Percentiles rank a stretch among this genome's conserved stretches.
Conservation (phyloP, 345 rosid genomes). For the Eucalyptus dawsonii region DNA sequence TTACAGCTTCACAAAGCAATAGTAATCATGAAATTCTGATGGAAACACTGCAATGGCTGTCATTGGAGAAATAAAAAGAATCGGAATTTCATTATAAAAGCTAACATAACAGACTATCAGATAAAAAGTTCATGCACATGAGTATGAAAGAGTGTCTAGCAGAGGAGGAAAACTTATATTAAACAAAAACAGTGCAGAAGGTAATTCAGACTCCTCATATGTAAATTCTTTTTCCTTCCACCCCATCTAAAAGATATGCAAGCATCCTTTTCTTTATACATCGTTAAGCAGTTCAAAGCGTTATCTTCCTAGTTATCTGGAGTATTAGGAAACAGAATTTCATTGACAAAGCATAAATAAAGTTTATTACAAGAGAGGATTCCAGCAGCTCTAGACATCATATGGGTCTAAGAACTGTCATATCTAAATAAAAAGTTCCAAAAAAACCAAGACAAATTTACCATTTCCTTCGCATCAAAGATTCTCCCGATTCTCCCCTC, state of each 20-base stretch:
- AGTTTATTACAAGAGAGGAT: not conserved
- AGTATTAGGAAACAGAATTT: not conserved
- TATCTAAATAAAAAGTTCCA: not conserved
- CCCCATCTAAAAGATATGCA: not conserved
- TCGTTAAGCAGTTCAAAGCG: not conserved
- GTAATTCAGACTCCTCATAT: not conserved
- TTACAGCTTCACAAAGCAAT: not conserved
- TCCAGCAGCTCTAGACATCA: not conserved
- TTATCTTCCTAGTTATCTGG: not conserved
- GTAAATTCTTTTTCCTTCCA: not conserved
- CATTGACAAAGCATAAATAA: not conserved
- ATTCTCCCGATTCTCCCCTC: not conserved
- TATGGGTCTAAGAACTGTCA: not conserved
- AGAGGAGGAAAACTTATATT: not conserved
- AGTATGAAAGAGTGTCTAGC: not conserved
- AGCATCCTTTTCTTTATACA: not conserved
- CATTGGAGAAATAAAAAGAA: not conserved
- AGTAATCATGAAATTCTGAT: not conserved
- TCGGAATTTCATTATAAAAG: not conserved
- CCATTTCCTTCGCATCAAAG: not conserved
- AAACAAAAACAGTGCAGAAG: not conserved
- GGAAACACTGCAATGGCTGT: not conserved
- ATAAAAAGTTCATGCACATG: not conserved
- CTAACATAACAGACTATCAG: not conserved
- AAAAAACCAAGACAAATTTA: not conserved